A percentile compares a stretch with the other conserved stretches of the same genome.
phyloP scores from a whole-genome alignment of 768 basidiomycete species.

The Termitomyces sp. region DNA sequence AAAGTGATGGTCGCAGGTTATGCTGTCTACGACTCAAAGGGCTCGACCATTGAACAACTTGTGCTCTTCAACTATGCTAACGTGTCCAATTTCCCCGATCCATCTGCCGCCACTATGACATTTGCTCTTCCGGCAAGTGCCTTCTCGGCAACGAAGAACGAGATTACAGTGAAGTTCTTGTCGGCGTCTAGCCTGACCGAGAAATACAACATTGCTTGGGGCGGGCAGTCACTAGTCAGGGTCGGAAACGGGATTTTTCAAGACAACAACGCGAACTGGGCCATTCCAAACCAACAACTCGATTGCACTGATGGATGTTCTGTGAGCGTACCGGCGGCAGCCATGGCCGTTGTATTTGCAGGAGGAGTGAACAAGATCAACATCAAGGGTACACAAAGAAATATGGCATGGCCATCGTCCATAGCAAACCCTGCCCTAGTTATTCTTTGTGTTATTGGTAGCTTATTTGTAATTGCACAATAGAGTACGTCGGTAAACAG shows the following conservation, averaged over 20 bases:
- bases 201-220: constrained; percentile 57
- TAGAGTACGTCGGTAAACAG: background rate
- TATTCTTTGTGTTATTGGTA: background rate
- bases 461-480: background rate
- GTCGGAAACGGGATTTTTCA: constrained; percentile 37
- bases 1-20: constrained; percentile 48
- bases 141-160: constrained; percentile 18
- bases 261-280: constrained; percentile 28
- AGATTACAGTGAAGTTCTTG: constrained; percentile 44
- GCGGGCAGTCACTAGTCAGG: constrained; percentile 45
- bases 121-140: constrained; percentile 36
- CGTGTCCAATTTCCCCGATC: constrained; percentile 34
- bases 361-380: constrained; percentile 9
- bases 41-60: constrained; percentile 36
- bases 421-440: background rate
- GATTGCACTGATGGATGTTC: constrained; percentile 44
- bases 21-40: constrained; percentile 53
- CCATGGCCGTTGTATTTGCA: constrained; percentile 44
- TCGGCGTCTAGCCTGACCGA: constrained; percentile 44
- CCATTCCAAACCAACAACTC: constrained; percentile 29
- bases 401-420: background rate
- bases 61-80: constrained; percentile 52
- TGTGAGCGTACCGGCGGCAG: constrained; percentile 44
- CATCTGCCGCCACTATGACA: constrained; percentile 29
- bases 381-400: background rate